These are phyloP conservation scores for Thielaviopsis punctulata DNA, from an alignment of 2,329 filamentous ascomycete species.

Conservation along the genomic window DNA sequence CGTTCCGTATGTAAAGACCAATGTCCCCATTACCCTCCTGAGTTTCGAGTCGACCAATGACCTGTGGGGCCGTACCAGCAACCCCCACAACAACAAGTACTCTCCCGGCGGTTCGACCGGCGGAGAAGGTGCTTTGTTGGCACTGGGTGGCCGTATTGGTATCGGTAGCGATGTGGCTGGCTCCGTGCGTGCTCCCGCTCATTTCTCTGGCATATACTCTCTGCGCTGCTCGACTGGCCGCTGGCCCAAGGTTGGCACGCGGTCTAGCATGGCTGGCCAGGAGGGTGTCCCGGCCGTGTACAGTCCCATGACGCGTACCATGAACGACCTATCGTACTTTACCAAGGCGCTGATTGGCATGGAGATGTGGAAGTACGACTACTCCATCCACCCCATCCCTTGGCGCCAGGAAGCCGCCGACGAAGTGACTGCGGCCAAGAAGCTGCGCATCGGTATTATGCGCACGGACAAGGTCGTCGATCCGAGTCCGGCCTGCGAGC, in stretches of 20 bases:
- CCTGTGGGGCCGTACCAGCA: slow-evolving; percentile 67
- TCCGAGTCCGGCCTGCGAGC: slow-evolving; percentile 65
- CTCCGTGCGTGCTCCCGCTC: slow-evolving; percentile 70
- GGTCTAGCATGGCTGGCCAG: slow-evolving; percentile 81
- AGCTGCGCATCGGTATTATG: slow-evolving; percentile 58
- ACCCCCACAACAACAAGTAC: slow-evolving; percentile 71
- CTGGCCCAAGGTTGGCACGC: slow-evolving; percentile 73
- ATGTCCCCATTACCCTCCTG: slow-evolving; percentile 68
- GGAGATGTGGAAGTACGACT: slow-evolving; percentile 79
- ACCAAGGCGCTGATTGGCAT: slow-evolving; percentile 60
- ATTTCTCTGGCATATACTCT: slow-evolving; percentile 79
- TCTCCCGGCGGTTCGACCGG: slow-evolving; percentile 81
- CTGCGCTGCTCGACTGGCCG: slow-evolving; percentile 74
- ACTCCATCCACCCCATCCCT: slow-evolving; percentile 65
- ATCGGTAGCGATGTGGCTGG: slow-evolving; percentile 86
- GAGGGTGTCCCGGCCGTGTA: slow-evolving; percentile 81
- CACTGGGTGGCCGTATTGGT: slow-evolving; percentile 69
- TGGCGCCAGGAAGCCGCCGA: slow-evolving; percentile 50
- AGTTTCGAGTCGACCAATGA: slow-evolving; percentile 67
- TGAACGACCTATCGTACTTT: slow-evolving; percentile 73
- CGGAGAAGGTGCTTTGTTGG: slow-evolving; percentile 67
- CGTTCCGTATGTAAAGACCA: slow-evolving; percentile 85
- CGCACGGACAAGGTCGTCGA: slow-evolving; percentile 69
- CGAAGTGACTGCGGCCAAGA: slow-evolving; percentile 42
- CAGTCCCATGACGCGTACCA: slow-evolving; percentile 77